These are phyloP conservation scores for Mycena pura DNA, from an alignment of 768 basidiomycete species.

Conservation along the genomic window DNA sequence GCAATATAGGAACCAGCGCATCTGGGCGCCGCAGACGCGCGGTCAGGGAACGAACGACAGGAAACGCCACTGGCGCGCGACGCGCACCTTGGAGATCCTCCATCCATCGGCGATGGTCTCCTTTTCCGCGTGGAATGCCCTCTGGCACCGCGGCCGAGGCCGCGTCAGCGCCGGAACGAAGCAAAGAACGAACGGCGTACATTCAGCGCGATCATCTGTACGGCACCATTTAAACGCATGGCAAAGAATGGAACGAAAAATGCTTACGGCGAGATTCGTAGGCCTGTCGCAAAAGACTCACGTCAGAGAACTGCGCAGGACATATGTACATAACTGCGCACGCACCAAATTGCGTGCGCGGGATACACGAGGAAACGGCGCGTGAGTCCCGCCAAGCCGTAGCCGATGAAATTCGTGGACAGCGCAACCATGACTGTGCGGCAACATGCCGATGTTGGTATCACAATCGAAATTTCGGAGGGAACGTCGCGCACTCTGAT, in stretches of 20 bases:
- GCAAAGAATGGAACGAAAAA: too few species aligned
- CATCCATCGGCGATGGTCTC: conserved; percentile 29
- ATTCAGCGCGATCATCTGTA: conserved; percentile 41
- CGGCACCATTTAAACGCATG: not conserved
- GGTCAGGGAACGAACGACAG: conserved; percentile 6
- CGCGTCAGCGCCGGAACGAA: too few species aligned
- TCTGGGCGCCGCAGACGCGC: conserved; percentile 21
- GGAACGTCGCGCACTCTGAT: conserved; percentile 48
- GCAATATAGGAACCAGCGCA: conserved; percentile 44
- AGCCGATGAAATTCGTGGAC: conserved; percentile 53
- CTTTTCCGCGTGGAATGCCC: conserved; percentile 52
- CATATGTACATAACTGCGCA: too few species aligned
- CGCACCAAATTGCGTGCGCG: conserved; percentile 63
- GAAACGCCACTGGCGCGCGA: not conserved
- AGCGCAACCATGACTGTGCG: conserved; percentile 43
- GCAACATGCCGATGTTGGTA: conserved; percentile 25
- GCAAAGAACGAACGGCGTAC: too few species aligned
- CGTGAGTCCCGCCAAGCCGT: conserved; percentile 54
- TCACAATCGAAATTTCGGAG: too few species aligned
- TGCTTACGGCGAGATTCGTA: too few species aligned
- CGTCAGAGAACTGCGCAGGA: too few species aligned
- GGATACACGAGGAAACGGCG: conserved; percentile 66
- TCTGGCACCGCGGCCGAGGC: conserved; percentile 32
- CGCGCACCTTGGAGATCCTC: conserved; percentile 16
- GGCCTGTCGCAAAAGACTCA: too few species aligned